These are phyloP conservation scores for Solanum hybrid DNA, from an alignment of 305 asterid species.

Conservation along the genomic window DNA sequence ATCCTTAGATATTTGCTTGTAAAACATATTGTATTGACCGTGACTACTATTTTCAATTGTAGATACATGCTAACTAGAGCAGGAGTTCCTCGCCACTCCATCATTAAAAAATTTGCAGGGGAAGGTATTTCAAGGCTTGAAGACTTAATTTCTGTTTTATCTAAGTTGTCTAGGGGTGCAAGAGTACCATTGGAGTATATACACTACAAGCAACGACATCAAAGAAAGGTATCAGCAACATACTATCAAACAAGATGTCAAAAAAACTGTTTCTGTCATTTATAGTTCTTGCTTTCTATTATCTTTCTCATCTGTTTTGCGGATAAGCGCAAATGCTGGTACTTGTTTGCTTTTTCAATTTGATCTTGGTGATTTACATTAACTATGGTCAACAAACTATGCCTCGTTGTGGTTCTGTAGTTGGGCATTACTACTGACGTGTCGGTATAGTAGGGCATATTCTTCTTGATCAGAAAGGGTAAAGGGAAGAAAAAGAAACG, in stretches of 20 bases:
- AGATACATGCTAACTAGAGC: conserved; percentile 96
- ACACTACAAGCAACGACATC: conserved; percentile 85
- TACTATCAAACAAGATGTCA: not conserved
- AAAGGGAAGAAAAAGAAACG: not conserved
- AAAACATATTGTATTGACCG: not conserved
- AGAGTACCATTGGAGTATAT: conserved; percentile 91
- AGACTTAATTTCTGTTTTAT: conserved; percentile 66
- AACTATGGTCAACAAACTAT: not conserved
- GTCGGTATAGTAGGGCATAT: not conserved
- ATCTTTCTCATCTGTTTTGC: not conserved
- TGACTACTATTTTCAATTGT: conserved; percentile 16
- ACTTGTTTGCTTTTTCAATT: not conserved
- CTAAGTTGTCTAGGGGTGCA: conserved; percentile 90
- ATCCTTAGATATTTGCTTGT: not conserved
- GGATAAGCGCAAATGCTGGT: not conserved
- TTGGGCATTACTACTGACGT: not conserved
- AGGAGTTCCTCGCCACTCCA: conserved; percentile 94
- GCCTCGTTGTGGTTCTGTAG: not conserved
- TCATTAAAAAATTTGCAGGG: conserved; percentile 94
- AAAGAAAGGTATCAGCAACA: conserved; percentile 64
- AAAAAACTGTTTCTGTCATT: not conserved
- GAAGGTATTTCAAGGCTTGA: conserved; percentile 76
- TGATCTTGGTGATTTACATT: not conserved
- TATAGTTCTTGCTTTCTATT: not conserved
- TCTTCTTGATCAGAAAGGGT: not conserved